phyloP scores from a whole-genome alignment of 2,329 filamentous ascomycete genomes.

The Huntiella decipiens region DNA sequence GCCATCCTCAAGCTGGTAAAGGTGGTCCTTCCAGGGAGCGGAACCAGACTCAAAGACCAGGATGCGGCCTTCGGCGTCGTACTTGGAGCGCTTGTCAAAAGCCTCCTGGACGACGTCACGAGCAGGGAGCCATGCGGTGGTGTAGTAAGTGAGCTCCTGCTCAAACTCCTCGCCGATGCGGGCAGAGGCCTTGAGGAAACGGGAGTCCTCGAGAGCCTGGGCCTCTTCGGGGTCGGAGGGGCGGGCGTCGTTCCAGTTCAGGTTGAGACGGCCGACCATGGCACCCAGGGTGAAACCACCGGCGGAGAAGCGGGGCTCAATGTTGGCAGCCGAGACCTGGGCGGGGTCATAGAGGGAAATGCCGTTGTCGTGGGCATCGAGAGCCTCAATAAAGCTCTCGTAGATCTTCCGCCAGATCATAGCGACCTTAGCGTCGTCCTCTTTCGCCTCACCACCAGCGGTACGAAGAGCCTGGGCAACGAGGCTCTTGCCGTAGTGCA shows the following conservation, averaged over 20 bases:
- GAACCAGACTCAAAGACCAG: constrained; percentile 60
- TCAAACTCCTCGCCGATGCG: constrained; percentile 85
- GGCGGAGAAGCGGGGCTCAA: constrained; percentile 68
- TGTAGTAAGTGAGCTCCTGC: constrained; percentile 58
- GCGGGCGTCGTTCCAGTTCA: constrained; percentile 53
- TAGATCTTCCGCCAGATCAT: constrained; percentile 80
- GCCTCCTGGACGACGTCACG: constrained; percentile 59
- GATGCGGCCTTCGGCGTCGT: constrained; percentile 58
- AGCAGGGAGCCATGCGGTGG: constrained; percentile 68
- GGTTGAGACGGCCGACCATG: constrained; percentile 63
- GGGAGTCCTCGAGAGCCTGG: constrained; percentile 60
- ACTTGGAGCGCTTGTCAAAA: constrained; percentile 47
- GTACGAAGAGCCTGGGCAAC: constrained; percentile 39
- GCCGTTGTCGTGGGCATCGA: constrained; percentile 96
- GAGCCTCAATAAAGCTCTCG: constrained; percentile 79
- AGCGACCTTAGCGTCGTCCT: constrained; percentile 47
- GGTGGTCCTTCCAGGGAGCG: constrained; percentile 90
- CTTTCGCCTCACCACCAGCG: constrained; percentile 21
- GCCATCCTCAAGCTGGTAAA: constrained; percentile 64
- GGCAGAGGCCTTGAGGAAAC: constrained; percentile 56
- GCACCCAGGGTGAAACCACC: constrained; percentile 71
- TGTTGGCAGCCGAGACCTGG: constrained; percentile 46
- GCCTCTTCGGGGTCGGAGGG: constrained; percentile 28
- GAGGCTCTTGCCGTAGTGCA: constrained; percentile 81
- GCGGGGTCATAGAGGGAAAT: constrained; percentile 63